phyloP scores from a whole-genome alignment of 2,329 filamentous ascomycete genomes.

The Thyridium curvatum region DNA sequence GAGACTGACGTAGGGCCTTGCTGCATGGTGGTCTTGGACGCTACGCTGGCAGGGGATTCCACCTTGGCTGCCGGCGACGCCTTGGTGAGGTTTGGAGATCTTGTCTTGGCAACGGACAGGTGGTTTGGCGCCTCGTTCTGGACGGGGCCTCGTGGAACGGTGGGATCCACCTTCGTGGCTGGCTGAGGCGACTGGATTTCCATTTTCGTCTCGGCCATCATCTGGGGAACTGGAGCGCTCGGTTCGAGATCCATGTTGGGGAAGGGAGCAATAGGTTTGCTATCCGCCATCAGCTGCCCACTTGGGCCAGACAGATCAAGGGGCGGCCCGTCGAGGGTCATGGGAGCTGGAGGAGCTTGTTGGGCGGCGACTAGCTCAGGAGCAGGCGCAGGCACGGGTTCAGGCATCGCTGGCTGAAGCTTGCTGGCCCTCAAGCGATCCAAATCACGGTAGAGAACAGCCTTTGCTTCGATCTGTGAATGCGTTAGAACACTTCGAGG shows the following conservation, averaged over 20 bases:
- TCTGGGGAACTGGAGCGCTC: conserved; percentile 6
- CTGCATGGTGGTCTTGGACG: not conserved
- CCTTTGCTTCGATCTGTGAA: conserved; percentile 42
- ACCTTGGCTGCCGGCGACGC: conserved; percentile 4
- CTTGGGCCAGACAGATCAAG: conserved; percentile 3
- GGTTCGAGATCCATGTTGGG: conserved; percentile 49
- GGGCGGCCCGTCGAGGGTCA: conserved; percentile 20
- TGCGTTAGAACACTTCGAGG: not conserved
- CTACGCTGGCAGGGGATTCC: too few species aligned
- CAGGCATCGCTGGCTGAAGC: conserved; percentile 14
- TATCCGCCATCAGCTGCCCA: conserved; percentile 26
- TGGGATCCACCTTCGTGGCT: conserved; percentile 8
- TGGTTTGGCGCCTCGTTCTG: conserved; percentile 17
- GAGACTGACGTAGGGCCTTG: too few species aligned
- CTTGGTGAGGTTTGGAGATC: conserved; percentile 9
- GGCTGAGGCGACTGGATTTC: conserved; percentile 16
- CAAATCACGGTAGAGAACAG: conserved; percentile 48
- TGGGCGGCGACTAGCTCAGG: conserved; percentile 6
- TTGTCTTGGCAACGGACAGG: conserved; percentile 15
- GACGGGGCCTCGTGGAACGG: conserved; percentile 5
- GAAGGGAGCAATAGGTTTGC: conserved; percentile 44
- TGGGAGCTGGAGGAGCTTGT: conserved; percentile 14
- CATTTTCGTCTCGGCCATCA: conserved; percentile 16
- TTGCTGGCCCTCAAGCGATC: conserved; percentile 28
- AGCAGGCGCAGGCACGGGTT: conserved; percentile 8